These are phyloP conservation scores for Epichloe baconii DNA, from an alignment of 2,329 filamentous ascomycete species.

Conservation along the genomic window DNA sequence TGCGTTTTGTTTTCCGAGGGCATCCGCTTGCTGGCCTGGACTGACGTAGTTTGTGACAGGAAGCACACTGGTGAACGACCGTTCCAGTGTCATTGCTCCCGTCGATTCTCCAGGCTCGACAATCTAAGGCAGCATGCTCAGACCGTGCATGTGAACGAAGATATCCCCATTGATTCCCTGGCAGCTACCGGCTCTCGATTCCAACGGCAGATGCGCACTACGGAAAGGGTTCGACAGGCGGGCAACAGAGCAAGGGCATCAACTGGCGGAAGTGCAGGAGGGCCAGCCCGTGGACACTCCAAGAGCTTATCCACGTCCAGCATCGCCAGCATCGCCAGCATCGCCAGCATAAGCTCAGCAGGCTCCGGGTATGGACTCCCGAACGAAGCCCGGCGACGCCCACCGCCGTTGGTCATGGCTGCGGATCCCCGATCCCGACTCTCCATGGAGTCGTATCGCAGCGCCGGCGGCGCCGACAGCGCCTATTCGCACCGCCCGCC, in stretches of 20 bases:
- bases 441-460: slow-evolving; percentile 56
- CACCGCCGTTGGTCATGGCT: slow-evolving; percentile 73
- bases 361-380: slow-evolving; percentile 53
- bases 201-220: slow-evolving; percentile 71
- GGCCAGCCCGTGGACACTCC: slow-evolving; percentile 65
- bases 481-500: slow-evolving; percentile 50
- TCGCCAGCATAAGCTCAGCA: slow-evolving; percentile 57
- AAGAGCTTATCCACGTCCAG: slow-evolving; percentile 81
- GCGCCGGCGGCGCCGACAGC: slow-evolving; percentile 47
- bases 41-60: slow-evolving; percentile 27
- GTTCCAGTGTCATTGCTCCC: slow-evolving; percentile 89
- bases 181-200: slow-evolving; percentile 87
- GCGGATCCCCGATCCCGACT: slow-evolving; percentile 54
- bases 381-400: slow-evolving; percentile 57
- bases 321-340: slow-evolving; percentile 67
- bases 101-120: slow-evolving; percentile 85
- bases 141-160: slow-evolving; percentile 94
- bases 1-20: too few relatives aligned
- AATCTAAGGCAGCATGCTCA: slow-evolving; percentile 95
- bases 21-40: background rate
- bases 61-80: slow-evolving; percentile 97
- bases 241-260: slow-evolving; percentile 62
- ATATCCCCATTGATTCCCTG: slow-evolving; percentile 86
- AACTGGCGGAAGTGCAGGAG: slow-evolving; percentile 60
- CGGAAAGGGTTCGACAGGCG: slow-evolving; percentile 66